phyloP scores from a whole-genome alignment of 1,284 basidiomycete species.

The Volvariella surrecta region DNA sequence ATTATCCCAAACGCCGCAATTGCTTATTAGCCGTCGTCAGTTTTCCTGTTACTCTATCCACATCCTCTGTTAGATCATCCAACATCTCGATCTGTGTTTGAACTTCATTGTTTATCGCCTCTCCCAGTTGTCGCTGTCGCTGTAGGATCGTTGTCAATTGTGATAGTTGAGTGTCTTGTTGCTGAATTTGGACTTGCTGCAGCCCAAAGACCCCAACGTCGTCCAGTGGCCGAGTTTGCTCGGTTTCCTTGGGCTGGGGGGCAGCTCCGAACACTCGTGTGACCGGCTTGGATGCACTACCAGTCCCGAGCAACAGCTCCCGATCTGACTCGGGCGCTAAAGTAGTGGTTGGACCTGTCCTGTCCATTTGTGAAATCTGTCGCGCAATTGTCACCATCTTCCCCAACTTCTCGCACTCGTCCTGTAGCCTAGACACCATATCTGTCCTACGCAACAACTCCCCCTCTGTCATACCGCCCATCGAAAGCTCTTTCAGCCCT shows the following conservation, averaged over 20 bases:
- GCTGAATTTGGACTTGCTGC: slow-evolving; percentile 73
- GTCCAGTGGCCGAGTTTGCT: slow-evolving; percentile 80
- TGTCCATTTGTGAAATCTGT: slow-evolving; percentile 34
- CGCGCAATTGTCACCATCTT: slow-evolving; percentile 71
- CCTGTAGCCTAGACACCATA: slow-evolving; percentile 75
- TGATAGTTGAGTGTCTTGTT: slow-evolving; percentile 79
- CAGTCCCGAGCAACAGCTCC: slow-evolving; percentile 46
- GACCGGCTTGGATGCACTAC: slow-evolving; percentile 32
- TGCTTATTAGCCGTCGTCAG: slow-evolving; percentile 75
- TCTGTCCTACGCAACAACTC: slow-evolving; percentile 79
- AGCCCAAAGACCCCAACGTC: slow-evolving; percentile 73
- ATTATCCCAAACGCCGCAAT: slow-evolving; percentile 59
- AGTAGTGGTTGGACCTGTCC: slow-evolving; percentile 25
- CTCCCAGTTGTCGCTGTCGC: slow-evolving; percentile 80
- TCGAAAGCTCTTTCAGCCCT: slow-evolving; percentile 57
- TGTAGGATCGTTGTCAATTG: slow-evolving; percentile 78
- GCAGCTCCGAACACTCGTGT: slow-evolving; percentile 76
- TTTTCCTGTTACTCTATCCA: slow-evolving; percentile 70
- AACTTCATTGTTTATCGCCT: slow-evolving; percentile 84
- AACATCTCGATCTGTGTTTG: slow-evolving; percentile 81
- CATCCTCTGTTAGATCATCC: slow-evolving; percentile 68
- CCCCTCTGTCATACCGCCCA: slow-evolving; percentile 71
- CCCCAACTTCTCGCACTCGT: slow-evolving; percentile 78
- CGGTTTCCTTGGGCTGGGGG: slow-evolving; percentile 68
- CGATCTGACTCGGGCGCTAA: slow-evolving; percentile 52